phyloP scores from a whole-genome alignment of 2,329 filamentous ascomycete genomes.

The Trichoderma atrobrunneum region DNA sequence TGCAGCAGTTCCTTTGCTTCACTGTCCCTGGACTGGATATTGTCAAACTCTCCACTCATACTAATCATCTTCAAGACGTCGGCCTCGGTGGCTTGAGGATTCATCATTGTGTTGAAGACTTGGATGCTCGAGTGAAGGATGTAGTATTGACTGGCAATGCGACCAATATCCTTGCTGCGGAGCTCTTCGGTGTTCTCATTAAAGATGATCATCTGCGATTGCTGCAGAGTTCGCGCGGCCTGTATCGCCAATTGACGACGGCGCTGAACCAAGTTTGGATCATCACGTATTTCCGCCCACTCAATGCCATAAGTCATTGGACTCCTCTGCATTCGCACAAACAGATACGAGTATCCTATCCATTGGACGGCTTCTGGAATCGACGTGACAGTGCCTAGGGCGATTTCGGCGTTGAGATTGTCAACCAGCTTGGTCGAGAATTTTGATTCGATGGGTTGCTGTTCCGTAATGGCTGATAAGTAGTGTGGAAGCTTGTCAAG shows the following conservation, averaged over 20 bases:
- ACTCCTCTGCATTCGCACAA: constrained; percentile 92
- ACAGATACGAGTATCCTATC: constrained; percentile 97
- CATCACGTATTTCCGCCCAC: constrained; percentile 84
- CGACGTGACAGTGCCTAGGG: constrained; percentile 90
- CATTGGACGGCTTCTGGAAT: constrained; percentile 91
- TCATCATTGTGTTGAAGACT: constrained; percentile 96
- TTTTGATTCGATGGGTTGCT: constrained; percentile 95
- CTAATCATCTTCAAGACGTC: constrained; percentile 96
- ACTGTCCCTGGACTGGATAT: constrained; percentile 86
- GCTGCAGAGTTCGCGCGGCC: constrained; percentile 80
- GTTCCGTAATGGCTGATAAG: constrained; percentile 86
- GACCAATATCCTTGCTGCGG: constrained; percentile 88
- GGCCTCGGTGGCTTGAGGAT: constrained; percentile 77
- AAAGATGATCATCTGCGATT: constrained; percentile 98
- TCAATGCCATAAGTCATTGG: constrained; percentile 93
- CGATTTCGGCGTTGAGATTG: constrained; percentile 93
- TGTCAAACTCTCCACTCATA: constrained; percentile 97
- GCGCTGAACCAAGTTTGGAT: constrained; percentile 82
- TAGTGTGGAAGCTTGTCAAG: constrained; percentile 94
- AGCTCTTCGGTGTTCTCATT: constrained; percentile 93
- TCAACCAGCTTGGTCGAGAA: constrained; percentile 94
- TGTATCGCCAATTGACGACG: constrained; percentile 83
- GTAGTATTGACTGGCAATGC: constrained; percentile 97
- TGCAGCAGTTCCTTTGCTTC: constrained; percentile 83
- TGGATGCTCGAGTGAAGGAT: constrained; percentile 91